phyloP scores from a whole-genome alignment of 2,329 filamentous ascomycete genomes.

The Xylariaceae sp. region DNA sequence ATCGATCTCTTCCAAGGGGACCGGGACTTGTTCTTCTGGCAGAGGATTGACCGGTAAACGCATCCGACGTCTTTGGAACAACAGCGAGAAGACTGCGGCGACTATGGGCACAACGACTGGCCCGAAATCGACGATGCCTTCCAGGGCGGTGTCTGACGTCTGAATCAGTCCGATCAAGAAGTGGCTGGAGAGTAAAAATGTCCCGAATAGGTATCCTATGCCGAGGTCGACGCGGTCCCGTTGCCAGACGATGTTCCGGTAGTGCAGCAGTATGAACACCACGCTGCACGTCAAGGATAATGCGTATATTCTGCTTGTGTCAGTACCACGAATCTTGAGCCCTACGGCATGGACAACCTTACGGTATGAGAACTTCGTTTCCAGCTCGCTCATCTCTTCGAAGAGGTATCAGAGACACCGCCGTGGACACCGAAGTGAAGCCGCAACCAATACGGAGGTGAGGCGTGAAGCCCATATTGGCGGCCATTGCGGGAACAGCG shows the following conservation, averaged over 20 bases:
- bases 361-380: too few relatives aligned
- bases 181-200: neutral
- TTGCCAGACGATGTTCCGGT: neutral
- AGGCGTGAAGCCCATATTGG: too few relatives aligned
- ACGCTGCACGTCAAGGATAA: neutral
- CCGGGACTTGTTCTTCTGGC: too few relatives aligned
- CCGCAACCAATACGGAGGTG: neutral
- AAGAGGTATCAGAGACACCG: neutral
- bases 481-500: neutral
- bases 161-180: neutral
- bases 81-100: neutral
- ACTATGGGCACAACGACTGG: neutral
- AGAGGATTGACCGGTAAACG: too few relatives aligned
- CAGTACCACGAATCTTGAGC: neutral
- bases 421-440: neutral
- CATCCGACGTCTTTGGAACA: too few relatives aligned
- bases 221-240: too few relatives aligned
- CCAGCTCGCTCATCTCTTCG: neutral
- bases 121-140: neutral
- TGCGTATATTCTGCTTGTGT: neutral
- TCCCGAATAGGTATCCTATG: neutral
- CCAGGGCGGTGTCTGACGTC: neutral
- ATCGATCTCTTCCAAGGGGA: too few relatives aligned
- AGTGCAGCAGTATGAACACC: neutral
- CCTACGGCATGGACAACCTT: neutral